Percentiles rank a stretch among this genome's conserved stretches.
These are phyloP conservation scores for Pulicaria dysenterica DNA, from an alignment of 129 eudicot genomes.

Conservation along the genomic window DNA sequence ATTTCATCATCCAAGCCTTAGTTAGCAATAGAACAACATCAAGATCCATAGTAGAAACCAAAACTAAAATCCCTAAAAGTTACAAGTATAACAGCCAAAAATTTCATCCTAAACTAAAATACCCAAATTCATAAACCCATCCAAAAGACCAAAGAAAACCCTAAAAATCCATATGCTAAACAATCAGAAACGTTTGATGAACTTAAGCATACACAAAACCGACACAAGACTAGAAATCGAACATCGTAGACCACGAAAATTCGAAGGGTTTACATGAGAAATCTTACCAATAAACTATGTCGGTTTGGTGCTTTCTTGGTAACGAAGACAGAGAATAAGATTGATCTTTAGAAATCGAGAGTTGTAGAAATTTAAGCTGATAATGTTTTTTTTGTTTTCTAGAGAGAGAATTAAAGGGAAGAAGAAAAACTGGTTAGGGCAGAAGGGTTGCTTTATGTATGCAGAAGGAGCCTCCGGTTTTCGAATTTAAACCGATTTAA, in stretches of 20 bases:
- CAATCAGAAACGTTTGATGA: background rate
- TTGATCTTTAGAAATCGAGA: conserved; percentile 16
- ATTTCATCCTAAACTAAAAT: background rate
- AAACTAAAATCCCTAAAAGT: conserved; percentile 29
- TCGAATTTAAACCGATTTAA: conserved; percentile 32
- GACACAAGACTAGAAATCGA: conserved; percentile 1
- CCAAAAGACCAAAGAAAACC: background rate
- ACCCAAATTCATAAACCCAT: background rate
- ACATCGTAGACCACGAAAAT: background rate
- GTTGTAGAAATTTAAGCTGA: conserved; percentile 23
- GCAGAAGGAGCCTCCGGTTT: conserved; percentile 32
- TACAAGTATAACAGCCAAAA: conserved; percentile 11
- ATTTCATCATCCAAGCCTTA: background rate
- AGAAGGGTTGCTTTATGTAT: conserved; percentile 17
- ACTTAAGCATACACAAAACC: background rate
- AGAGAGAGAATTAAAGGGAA: conserved; percentile 18
- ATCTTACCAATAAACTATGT: conserved; percentile 21
- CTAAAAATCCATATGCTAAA: background rate
- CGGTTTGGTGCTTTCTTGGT: conserved; percentile 7
- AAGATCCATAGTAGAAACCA: conserved; percentile 18
- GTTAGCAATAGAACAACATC: background rate
- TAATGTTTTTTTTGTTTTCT: conserved; percentile 5
- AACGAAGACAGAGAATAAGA: background rate
- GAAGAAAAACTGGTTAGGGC: conserved; percentile 22
- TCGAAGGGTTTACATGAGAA: background rate